phyloP scores from a whole-genome alignment of 768 basidiomycete genomes.

The Boletus edulis region DNA sequence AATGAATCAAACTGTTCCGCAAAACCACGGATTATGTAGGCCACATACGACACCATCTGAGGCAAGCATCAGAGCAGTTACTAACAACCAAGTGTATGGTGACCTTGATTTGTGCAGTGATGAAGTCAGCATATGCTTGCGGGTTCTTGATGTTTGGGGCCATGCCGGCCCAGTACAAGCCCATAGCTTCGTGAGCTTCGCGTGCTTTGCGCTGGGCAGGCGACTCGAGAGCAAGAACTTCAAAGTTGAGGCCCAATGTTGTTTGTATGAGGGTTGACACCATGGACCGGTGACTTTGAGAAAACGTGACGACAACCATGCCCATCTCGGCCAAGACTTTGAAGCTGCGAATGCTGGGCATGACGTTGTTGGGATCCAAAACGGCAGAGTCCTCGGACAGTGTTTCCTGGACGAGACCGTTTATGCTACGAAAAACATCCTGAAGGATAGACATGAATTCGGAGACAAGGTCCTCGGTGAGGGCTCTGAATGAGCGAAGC shows the following conservation, averaged over 20 bases:
- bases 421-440: constrained; percentile 74
- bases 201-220: constrained; percentile 79
- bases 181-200: constrained; percentile 78
- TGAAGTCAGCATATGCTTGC: constrained; percentile 75
- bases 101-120: constrained; percentile 90
- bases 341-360: constrained; percentile 82
- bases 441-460: constrained; percentile 82
- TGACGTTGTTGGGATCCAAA: constrained; percentile 54
- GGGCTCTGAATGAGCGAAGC: constrained; percentile 69
- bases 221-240: constrained; percentile 73
- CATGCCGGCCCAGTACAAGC: constrained; percentile 80
- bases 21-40: constrained; percentile 78
- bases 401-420: constrained; percentile 66
- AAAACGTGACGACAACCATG: constrained; percentile 86
- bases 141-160: constrained; percentile 72
- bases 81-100: background rate
- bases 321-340: constrained; percentile 94
- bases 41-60: constrained; percentile 88
- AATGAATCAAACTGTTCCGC: constrained; percentile 67
- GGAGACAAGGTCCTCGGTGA: constrained; percentile 69
- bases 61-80: constrained; percentile 4
- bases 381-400: constrained; percentile 64
- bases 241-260: constrained; percentile 76
- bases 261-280: constrained; percentile 65
- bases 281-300: constrained; percentile 72